Percentiles rank a stretch among this genome's conserved stretches.
phyloP scores from a whole-genome alignment of 306 rosid genomes.

The Benincasa hispida region DNA sequence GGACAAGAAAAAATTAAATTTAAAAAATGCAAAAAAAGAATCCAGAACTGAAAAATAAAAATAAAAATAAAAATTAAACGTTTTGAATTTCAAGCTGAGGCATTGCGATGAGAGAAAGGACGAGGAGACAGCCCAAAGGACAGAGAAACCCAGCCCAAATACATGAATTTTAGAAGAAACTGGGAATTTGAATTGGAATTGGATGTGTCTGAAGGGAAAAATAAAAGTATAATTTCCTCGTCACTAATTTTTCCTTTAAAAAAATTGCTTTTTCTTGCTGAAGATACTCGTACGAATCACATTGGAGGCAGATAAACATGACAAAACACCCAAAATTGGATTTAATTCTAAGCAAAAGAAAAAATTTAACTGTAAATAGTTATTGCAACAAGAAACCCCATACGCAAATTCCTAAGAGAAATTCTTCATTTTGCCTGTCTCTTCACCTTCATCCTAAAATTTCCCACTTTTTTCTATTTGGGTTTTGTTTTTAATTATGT shows the following conservation, averaged over 20 bases:
- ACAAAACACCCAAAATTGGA: constrained; percentile 14
- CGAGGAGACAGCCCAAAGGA: background rate
- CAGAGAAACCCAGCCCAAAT: background rate
- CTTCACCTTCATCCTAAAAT: background rate
- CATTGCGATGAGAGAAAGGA: background rate
- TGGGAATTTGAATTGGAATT: background rate
- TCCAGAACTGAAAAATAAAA: too few relatives aligned
- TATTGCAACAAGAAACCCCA: constrained; percentile 26
- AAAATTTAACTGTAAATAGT: constrained; percentile 13
- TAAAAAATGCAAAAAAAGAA: too few relatives aligned
- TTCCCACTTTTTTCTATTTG: constrained; percentile 8
- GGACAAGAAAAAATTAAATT: too few relatives aligned
- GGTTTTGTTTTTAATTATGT: background rate
- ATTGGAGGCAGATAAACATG: constrained; percentile 3
- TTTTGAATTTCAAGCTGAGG: too few relatives aligned
- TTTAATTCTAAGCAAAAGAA: background rate
- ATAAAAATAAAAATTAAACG: background rate
- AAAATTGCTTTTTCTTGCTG: background rate
- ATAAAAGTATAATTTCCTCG: background rate
- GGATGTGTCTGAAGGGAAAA: background rate
- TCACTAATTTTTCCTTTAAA: background rate
- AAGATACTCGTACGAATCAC: constrained; percentile 1
- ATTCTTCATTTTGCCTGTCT: background rate
- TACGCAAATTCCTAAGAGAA: background rate
- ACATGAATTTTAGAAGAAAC: background rate